These are phyloP conservation scores for Aspergillus fijiensis DNA, from an alignment of 2,329 filamentous ascomycete species.

Conservation along the genomic window DNA sequence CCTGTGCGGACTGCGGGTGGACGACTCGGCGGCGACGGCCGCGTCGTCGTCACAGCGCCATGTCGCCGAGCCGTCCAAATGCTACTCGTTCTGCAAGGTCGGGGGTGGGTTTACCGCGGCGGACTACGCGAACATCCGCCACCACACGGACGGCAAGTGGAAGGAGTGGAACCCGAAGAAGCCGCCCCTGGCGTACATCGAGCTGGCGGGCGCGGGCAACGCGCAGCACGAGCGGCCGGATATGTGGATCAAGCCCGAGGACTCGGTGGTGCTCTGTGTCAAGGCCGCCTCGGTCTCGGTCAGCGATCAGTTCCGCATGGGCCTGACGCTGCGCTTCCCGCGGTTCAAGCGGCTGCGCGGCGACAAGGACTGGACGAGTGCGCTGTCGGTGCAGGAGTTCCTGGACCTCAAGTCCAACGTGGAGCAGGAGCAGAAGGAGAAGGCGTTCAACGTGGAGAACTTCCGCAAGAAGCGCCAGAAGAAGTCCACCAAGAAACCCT, in stretches of 20 bases:
- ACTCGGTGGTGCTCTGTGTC: constrained; percentile 83
- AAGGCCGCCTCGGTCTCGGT: constrained; percentile 78
- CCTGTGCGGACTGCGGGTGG: constrained; percentile 79
- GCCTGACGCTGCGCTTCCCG: constrained; percentile 82
- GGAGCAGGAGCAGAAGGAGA: constrained; percentile 70
- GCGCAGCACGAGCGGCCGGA: constrained; percentile 78
- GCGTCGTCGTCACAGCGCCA: constrained; percentile 50
- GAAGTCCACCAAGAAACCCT: constrained; percentile 61
- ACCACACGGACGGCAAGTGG: constrained; percentile 91
- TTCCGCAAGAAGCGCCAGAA: constrained; percentile 63
- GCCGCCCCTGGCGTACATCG: constrained; percentile 75
- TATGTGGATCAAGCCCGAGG: constrained; percentile 85
- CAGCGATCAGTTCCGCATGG: constrained; percentile 75
- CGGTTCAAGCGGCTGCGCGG: constrained; percentile 77
- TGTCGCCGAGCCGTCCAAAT: constrained; percentile 66
- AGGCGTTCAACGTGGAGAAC: constrained; percentile 71
- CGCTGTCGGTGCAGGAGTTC: constrained; percentile 77
- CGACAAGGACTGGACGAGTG: constrained; percentile 82
- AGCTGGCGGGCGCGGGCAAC: constrained; percentile 71
- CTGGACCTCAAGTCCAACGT: constrained; percentile 66
- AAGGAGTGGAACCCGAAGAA: constrained; percentile 74
- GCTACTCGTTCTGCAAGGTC: constrained; percentile 94
- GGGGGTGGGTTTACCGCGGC: constrained; percentile 86
- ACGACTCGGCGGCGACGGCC: constrained; percentile 62
- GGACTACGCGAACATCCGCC: constrained; percentile 80